Conservation (phyloP, 768 basidiomycete species). For the Mycena filopes region DNA sequence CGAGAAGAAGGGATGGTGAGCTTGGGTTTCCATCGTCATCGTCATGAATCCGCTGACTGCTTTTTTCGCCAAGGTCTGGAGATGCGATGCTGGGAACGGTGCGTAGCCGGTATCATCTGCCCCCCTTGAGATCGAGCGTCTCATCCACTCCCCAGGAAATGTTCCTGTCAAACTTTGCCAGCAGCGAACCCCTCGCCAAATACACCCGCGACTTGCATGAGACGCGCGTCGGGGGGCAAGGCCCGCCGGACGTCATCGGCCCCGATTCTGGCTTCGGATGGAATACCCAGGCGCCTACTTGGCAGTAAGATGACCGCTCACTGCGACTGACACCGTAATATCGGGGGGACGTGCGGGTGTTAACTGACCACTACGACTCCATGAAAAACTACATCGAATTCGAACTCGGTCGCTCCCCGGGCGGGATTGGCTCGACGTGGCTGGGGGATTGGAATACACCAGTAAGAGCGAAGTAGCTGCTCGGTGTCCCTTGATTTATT, state of each 20-base stretch:
- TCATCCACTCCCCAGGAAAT: too few species aligned
- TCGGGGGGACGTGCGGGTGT: constrained; percentile 37
- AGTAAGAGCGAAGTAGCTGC: constrained; percentile 57
- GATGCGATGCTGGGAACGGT: constrained; percentile 43
- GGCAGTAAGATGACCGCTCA: too few species aligned
- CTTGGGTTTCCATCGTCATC: not conserved
- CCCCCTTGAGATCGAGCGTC: too few species aligned
- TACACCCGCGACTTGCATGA: constrained; percentile 41
- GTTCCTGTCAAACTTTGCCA: constrained; percentile 40
- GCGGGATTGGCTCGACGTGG: constrained; percentile 36
- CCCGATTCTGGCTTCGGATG: constrained; percentile 41
- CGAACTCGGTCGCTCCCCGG: constrained; percentile 40
- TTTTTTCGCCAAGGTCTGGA: constrained; percentile 26
- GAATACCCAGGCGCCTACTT: constrained; percentile 40
- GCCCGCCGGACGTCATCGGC: constrained; percentile 41
- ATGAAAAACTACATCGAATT: constrained; percentile 42
- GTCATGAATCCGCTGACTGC: not conserved
- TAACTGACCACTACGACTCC: constrained; percentile 37
- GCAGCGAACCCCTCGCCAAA: constrained; percentile 38
- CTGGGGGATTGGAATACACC: constrained; percentile 54
- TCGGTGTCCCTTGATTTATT: not conserved
- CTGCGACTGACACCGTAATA: too few species aligned
- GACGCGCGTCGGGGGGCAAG: constrained; percentile 27
- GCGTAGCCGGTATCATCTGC: constrained; percentile 17
- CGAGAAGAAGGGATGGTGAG: constrained; percentile 43